Conservation (phyloP, 176 grass and related monocot genomes). For the Rhynchospora pubera region DNA sequence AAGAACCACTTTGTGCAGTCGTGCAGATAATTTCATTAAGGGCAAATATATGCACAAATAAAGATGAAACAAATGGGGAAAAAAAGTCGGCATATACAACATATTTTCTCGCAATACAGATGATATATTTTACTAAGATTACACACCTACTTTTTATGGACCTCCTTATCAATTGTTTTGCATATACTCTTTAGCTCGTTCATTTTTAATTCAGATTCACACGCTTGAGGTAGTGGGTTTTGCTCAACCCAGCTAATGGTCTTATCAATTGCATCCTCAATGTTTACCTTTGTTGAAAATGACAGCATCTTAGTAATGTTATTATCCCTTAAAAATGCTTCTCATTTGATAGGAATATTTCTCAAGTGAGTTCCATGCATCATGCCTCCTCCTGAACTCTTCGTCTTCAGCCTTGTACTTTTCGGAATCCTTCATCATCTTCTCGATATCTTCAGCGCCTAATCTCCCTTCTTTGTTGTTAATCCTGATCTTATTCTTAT, state of each 20-base stretch:
- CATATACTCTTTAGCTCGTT: neutral
- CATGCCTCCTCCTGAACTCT: neutral
- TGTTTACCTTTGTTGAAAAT: neutral
- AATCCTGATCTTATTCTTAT: neutral
- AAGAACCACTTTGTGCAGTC: too few species aligned
- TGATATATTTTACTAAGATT: too few species aligned
- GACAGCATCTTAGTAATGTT: neutral
- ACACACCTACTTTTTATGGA: neutral
- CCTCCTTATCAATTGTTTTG: neutral
- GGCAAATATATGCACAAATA: too few species aligned
- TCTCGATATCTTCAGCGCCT: neutral
- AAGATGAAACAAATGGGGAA: too few species aligned
- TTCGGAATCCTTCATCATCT: neutral
- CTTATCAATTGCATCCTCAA: neutral
- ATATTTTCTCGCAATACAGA: neutral
- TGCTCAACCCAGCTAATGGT: neutral
- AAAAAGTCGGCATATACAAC: too few species aligned
- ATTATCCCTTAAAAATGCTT: neutral
- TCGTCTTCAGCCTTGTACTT: constrained; percentile 1
- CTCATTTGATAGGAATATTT: neutral
- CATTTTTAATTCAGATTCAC: neutral
- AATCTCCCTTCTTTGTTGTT: neutral
- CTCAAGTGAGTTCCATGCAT: constrained; percentile 1
- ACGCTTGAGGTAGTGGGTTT: neutral
- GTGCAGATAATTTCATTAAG: too few species aligned